These are phyloP conservation scores for Candolleomyces aberdarensis DNA, from an alignment of 768 basidiomycete species.

Conservation along the genomic window DNA sequence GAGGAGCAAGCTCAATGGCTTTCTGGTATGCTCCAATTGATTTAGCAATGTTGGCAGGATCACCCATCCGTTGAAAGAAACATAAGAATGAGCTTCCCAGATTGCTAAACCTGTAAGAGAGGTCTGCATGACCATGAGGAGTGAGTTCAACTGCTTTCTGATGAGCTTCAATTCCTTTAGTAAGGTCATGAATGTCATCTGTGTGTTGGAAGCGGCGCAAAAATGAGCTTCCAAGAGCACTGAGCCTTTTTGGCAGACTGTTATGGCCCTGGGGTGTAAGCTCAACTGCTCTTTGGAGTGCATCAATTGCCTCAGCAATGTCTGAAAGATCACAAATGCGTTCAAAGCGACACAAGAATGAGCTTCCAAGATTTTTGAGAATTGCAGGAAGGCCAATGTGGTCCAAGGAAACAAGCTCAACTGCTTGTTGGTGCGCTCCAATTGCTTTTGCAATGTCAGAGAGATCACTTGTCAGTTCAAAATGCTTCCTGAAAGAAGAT, in stretches of 20 bases:
- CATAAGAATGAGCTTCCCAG: conserved; percentile 14
- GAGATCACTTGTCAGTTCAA: conserved; percentile 1
- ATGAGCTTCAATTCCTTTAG: conserved; percentile 18
- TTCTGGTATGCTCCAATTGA: no score
- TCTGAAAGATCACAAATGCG: no score
- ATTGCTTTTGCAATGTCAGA: neutral
- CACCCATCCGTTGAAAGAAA: conserved; percentile 18
- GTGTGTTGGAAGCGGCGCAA: conserved; percentile 17
- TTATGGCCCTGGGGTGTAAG: no score
- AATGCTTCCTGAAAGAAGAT: neutral
- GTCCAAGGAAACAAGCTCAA: neutral
- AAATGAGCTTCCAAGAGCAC: no score
- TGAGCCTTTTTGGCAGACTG: no score
- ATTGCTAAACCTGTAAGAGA: conserved; percentile 12
- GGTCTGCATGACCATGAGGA: conserved; percentile 15
- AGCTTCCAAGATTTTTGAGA: no score
- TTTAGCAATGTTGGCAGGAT: conserved; percentile 14
- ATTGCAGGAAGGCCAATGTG: neutral
- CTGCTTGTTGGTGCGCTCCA: neutral
- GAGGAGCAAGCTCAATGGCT: no score
- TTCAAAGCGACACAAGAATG: no score
- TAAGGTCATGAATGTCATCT: conserved; percentile 20
- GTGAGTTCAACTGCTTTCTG: conserved; percentile 17
- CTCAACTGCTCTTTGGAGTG: no score
- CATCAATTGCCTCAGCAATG: no score